Base-by-base conservation (phyloP, 2,329 filamentous ascomycete species). In the Cytospora piceicola region DNA sequence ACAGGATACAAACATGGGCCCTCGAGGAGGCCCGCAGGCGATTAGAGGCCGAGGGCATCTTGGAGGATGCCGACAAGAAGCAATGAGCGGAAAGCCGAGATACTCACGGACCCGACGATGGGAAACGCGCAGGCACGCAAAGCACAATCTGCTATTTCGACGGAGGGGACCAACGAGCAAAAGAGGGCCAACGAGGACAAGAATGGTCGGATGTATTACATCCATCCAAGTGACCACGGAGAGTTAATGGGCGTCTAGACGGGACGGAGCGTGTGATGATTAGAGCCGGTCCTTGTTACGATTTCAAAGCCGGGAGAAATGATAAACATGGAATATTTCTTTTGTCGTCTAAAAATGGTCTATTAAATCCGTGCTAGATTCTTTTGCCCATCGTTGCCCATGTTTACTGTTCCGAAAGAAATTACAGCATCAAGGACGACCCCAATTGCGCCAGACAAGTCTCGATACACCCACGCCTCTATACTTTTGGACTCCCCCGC, bases 1-100 rank as follows among this genome's bases (percentile, higher is more conserved):
- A 36, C 73, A 99, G 95, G 79, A 97, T 99, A 88, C 95, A 98
- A 84, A 98, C 94, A 63, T 99, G 95, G 95, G 95, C 95, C 69
- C 88, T 99, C 53, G 95, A 99, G 81, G 95, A 99, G 83, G 95
- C 95, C 61, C 88, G 95, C 76, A 88, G 95, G 82, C 87, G 95
- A 82, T 88, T 99, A 85, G 95, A 99, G 83, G 91, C 89, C 67
- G 95, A 99, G 83, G 95, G 95, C 67, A 94, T 98, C 76, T 81
- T 98, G 75, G 88, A 92, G 75, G 94, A 97, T 74, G 79, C 85
- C 66, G 84, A 88, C 77, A 85, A 86, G 81, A 85, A 85, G 77
- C 72, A 79, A 62, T 78, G 71, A 65, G 29, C 36, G 29, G 42
- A 34, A 70, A 65, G 49, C 22, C 11, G 20, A 15, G 32, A 24